A percentile compares a stretch with the other conserved stretches of the same genome.
Evolutionary conservation across 441 rosid species (phyloP).

Genomic region (Cnidoscolus chayamansa): DNA sequence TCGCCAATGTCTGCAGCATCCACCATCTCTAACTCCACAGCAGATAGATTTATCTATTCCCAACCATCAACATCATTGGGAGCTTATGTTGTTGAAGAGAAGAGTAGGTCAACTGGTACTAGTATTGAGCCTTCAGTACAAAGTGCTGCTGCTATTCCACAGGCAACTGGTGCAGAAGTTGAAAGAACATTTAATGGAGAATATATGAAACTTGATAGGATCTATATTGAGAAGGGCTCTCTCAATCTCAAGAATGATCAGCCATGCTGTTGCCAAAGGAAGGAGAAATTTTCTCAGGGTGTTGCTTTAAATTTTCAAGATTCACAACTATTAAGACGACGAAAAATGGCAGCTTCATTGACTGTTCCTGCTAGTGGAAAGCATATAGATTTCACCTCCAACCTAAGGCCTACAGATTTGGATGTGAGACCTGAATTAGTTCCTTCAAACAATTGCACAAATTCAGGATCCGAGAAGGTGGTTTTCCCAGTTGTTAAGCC

Average conservation of each 20-base stretch:
- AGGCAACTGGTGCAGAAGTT: slow-evolving; percentile 33
- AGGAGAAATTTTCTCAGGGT: slow-evolving; percentile 54
- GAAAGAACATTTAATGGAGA: slow-evolving; percentile 39
- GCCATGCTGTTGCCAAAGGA: slow-evolving; percentile 83
- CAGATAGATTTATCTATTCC: slow-evolving; percentile 38
- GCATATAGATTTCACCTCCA: slow-evolving; percentile 28
- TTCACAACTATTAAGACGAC: slow-evolving; percentile 51
- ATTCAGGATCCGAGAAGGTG: slow-evolving; percentile 36
- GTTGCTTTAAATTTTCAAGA: slow-evolving; percentile 45
- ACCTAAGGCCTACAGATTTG: slow-evolving; percentile 23
- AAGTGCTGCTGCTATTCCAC: slow-evolving; percentile 36
- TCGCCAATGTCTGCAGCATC: slow-evolving; percentile 75
- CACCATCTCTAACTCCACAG: slow-evolving; percentile 57
- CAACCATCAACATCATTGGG: slow-evolving; percentile 37
- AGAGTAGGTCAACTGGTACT: slow-evolving; percentile 26
- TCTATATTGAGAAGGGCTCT: slow-evolving; percentile 48
- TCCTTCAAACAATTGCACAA: slow-evolving; percentile 30
- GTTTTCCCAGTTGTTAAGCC: slow-evolving; percentile 30
- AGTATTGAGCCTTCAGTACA: slow-evolving; percentile 33
- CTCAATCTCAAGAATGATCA: slow-evolving; percentile 48
- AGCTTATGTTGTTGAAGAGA: slow-evolving; percentile 36
- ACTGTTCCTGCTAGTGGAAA: slow-evolving; percentile 34
- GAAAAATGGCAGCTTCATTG: slow-evolving; percentile 43
- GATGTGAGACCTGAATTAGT: slow-evolving; percentile 38
- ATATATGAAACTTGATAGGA: slow-evolving; percentile 31